Evolutionary conservation across 441 rosid genomes (phyloP), one percentile per base, ranked within the genome.

Genomic region (Breynia disticha): DNA sequence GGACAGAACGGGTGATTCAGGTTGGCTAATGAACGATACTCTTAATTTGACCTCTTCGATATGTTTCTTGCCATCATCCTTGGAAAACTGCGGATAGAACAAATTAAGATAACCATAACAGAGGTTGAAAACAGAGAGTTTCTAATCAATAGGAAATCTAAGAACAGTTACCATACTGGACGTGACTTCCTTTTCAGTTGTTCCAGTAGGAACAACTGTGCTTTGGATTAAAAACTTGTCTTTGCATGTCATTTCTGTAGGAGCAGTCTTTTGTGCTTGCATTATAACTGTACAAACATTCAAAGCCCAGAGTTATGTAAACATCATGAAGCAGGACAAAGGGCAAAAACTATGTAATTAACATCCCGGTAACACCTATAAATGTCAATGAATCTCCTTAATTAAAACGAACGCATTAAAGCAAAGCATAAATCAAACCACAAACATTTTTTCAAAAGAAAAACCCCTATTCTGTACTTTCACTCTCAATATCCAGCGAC

Each of bases 191-290:
- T 82, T 79, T 2, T 87, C 91, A 62, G 79, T 75, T 62, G 91
- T 82, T 32, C 74, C 86, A 55, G 14, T 62, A 57, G 87, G 78
- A 57, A 91, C 94, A 64, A 63, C 55, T 2, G 82, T 79, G 72
- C 94, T 79, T 76, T 86, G 98, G 63, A 91, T 75, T 72, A 87
- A 84, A 73, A 91, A 91, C 76, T 91, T 91, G 76, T 91, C 98
- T 78, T 76, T 86, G 80, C 96, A 91, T 16, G 67, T 55, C 89
- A 80, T 68, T 63, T 86, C 87, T 48, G 71, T 72, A 17, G 94
- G 90, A 53, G 79, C 76, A 53, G 66, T 68, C 49, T 71, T 80
- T 53, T 71, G 84, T 56, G 95, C 95, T 79, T 83, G 98, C 98
- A 91, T 87, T 60, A 77, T 91, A 71, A 91, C 98, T 90, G 66